A percentile compares a stretch with the other conserved stretches of the same genome.
Conservation (phyloP, 768 basidiomycete genomes). For the Gyrodon lividus region DNA sequence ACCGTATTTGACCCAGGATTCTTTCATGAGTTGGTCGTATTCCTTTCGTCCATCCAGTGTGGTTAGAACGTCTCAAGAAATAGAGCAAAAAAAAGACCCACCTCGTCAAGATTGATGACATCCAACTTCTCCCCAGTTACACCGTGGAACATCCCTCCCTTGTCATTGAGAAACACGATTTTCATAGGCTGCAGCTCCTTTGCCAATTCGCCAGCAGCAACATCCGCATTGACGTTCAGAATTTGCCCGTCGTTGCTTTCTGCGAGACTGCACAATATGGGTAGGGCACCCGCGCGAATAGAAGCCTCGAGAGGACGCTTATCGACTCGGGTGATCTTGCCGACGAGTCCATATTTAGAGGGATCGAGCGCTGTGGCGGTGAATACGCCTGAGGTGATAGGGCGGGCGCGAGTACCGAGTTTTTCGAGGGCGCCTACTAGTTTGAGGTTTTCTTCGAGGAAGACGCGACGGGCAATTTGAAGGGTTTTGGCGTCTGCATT, state of each 20-base stretch:
- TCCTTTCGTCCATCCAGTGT: conserved; percentile 49
- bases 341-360: conserved; percentile 92
- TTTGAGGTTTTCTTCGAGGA: conserved; percentile 95
- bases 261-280: conserved; percentile 92
- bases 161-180: conserved; percentile 97
- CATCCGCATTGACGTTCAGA: conserved; percentile 97
- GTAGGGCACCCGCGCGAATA: conserved; percentile 93
- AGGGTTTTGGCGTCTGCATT: conserved; percentile 88
- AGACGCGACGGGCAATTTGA: conserved; percentile 90
- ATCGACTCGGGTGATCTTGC: conserved; percentile 92
- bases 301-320: conserved; percentile 96
- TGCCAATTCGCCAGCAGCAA: conserved; percentile 95
- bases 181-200: conserved; percentile 98
- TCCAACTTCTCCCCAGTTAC: conserved; percentile 95
- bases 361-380: conserved; percentile 95
- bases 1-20: conserved; percentile 98
- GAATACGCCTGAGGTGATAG: conserved; percentile 97
- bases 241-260: conserved; percentile 97
- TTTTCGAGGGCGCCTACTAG: conserved; percentile 91
- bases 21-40: conserved; percentile 94
- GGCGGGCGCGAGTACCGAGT: conserved; percentile 94
- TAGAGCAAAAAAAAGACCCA: conserved; percentile 22
- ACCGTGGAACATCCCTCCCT: conserved; percentile 97
- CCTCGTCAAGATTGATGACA: conserved; percentile 97
- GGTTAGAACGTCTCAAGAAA: not conserved